Percentiles rank a stretch among this genome's conserved stretches.
Conservation (phyloP, 768 basidiomycete genomes). For the Termitomyces sp. region DNA sequence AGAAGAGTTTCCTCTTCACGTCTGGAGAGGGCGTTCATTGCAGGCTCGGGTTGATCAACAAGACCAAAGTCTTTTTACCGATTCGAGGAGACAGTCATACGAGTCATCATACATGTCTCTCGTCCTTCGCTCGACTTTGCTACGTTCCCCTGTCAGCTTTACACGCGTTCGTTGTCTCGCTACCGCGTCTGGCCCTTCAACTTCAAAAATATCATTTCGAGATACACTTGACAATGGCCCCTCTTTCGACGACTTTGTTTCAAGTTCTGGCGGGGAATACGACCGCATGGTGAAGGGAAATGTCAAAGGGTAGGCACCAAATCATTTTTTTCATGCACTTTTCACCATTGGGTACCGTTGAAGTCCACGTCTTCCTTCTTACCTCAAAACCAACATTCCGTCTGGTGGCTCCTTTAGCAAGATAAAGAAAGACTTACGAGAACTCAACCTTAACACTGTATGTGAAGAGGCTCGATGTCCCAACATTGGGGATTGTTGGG, state of each 20-base stretch:
- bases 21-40: slow-evolving; percentile 81
- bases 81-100: background rate
- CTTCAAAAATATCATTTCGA: slow-evolving; percentile 38
- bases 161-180: slow-evolving; percentile 39
- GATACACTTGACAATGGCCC: slow-evolving; percentile 61
- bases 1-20: slow-evolving; percentile 84
- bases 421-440: slow-evolving; percentile 94
- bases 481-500: slow-evolving; percentile 99
- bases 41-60: background rate
- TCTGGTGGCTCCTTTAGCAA: slow-evolving; percentile 83
- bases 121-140: slow-evolving; percentile 4
- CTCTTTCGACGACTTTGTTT: slow-evolving; percentile 75
- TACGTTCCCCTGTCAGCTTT: slow-evolving; percentile 15
- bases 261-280: slow-evolving; percentile 31
- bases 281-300: slow-evolving; percentile 71
- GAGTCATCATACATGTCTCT: slow-evolving; percentile 2
- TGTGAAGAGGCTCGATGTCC: slow-evolving; percentile 99
- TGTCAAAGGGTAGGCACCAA: slow-evolving; percentile 44
- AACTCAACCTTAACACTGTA: slow-evolving; percentile 89
- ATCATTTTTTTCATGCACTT: background rate
- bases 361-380: slow-evolving; percentile 83
- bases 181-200: slow-evolving; percentile 35
- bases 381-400: slow-evolving; percentile 89
- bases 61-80: background rate
- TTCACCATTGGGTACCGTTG: background rate